phyloP scores from a whole-genome alignment of 1,139 yeast genomes.

The Candida sanyaensis region DNA sequence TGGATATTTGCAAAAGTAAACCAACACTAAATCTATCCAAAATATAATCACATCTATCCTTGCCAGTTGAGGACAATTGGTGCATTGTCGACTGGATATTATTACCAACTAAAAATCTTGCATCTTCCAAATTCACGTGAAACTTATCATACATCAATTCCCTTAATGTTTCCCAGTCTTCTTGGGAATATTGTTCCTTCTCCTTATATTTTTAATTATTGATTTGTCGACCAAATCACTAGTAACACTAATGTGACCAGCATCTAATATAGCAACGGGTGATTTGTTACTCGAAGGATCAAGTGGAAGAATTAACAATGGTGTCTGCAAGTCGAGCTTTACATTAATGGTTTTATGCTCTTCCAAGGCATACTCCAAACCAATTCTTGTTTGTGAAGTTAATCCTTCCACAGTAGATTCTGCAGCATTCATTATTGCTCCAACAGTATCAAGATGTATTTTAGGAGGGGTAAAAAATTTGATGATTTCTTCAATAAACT shows the following conservation, averaged over 20 bases:
- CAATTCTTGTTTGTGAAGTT: conserved; percentile 86
- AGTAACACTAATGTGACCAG: conserved; percentile 86
- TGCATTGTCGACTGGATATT: conserved; percentile 75
- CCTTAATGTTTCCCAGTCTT: conserved; percentile 71
- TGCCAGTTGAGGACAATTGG: conserved; percentile 54
- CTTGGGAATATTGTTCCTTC: conserved; percentile 66
- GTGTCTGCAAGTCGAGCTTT: conserved; percentile 89
- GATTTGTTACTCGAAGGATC: conserved; percentile 80
- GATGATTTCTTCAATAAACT: conserved; percentile 72
- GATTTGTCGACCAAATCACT: conserved; percentile 80
- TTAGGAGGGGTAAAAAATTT: conserved; percentile 85
- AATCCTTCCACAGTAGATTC: conserved; percentile 93
- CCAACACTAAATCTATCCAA: conserved; percentile 77
- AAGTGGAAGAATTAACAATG: conserved; percentile 84
- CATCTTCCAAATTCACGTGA: conserved; percentile 73
- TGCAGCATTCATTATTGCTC: conserved; percentile 92
- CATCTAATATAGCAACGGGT: conserved; percentile 91
- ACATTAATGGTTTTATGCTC: conserved; percentile 91
- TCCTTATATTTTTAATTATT: conserved; percentile 71
- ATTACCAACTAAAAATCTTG: conserved; percentile 87
- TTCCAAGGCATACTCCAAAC: conserved; percentile 88
- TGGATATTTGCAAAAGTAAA: conserved; percentile 75
- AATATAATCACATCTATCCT: conserved; percentile 49
- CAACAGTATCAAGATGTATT: conserved; percentile 83
- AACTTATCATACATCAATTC: conserved; percentile 89